phyloP scores from a whole-genome alignment of 331 rosid genomes.

The Quercus tomentella region DNA sequence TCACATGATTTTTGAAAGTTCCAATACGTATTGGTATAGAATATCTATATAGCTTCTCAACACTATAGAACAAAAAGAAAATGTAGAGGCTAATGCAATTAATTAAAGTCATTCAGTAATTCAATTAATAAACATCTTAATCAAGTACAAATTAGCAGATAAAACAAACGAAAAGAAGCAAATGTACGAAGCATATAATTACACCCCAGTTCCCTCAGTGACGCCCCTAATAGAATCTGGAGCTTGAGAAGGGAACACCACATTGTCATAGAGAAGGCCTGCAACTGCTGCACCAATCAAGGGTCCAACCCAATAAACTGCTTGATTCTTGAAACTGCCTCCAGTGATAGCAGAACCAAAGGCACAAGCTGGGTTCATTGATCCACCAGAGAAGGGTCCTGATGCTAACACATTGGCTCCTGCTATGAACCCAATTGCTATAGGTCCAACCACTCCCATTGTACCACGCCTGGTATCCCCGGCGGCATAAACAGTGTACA shows the following conservation, averaged over 20 bases:
- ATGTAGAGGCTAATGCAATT: background rate
- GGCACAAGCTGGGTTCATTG: slow-evolving; percentile 90
- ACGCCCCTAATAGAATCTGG: slow-evolving; percentile 30
- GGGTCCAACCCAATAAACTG: slow-evolving; percentile 94
- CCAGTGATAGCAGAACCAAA: slow-evolving; percentile 66
- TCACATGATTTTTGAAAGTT: no score
- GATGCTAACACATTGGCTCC: slow-evolving; percentile 70
- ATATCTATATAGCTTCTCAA: no score
- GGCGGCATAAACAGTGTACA: slow-evolving; percentile 67
- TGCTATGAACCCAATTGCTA: slow-evolving; percentile 56
- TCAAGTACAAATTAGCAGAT: background rate
- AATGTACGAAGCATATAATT: background rate
- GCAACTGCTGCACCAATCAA: slow-evolving; percentile 75
- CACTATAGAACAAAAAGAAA: background rate
- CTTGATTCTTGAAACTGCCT: slow-evolving; percentile 81
- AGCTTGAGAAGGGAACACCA: slow-evolving; percentile 36
- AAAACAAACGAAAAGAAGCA: background rate
- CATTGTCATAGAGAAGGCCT: slow-evolving; percentile 70
- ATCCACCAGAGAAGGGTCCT: slow-evolving; percentile 85
- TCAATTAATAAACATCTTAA: background rate
- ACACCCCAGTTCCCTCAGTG: slow-evolving; percentile 32
- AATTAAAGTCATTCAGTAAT: background rate
- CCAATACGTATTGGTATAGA: no score
- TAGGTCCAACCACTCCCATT: slow-evolving; percentile 40
- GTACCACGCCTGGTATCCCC: slow-evolving; percentile 61